Conservation (phyloP, 257 asterid genomes). For the Thymus mandschuricus region DNA sequence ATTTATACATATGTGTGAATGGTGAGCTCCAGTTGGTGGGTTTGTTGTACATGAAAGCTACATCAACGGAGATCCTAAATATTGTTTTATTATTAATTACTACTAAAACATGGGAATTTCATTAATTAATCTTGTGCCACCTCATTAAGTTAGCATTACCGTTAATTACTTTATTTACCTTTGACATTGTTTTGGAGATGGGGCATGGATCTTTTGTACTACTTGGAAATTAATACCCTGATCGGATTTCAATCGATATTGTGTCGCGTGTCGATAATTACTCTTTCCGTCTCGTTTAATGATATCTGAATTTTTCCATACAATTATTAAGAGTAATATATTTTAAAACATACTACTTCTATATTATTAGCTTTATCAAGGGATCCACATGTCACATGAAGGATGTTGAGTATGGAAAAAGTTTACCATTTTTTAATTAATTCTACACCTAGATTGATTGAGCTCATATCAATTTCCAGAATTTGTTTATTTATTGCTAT, state of each 20-base stretch:
- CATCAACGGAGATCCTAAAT: constrained; percentile 47
- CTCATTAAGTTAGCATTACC: neutral
- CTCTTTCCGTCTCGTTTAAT: neutral
- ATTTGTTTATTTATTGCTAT: constrained; percentile 16
- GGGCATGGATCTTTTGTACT: neutral
- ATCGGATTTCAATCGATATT: too few species aligned
- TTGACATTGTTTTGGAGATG: neutral
- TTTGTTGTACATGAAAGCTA: constrained; percentile 50
- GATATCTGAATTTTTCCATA: constrained; percentile 4
- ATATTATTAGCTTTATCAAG: constrained; percentile 31
- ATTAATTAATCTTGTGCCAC: constrained; percentile 16
- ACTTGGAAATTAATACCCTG: neutral
- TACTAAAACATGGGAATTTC: constrained; percentile 40
- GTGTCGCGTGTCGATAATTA: too few species aligned
- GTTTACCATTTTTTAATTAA: neutral
- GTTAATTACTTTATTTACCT: neutral
- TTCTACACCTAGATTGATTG: constrained; percentile 4
- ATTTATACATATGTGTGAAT: constrained; percentile 15
- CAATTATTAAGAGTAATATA: constrained; percentile 35
- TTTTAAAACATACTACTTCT: too few species aligned
- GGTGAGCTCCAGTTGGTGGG: constrained; percentile 44
- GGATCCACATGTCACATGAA: constrained; percentile 39
- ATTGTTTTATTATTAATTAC: constrained; percentile 30
- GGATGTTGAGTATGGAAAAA: neutral
- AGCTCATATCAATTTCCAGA: neutral